phyloP scores from a whole-genome alignment of 805 yeast genomes.

The Priceomyces fermenticarens region DNA sequence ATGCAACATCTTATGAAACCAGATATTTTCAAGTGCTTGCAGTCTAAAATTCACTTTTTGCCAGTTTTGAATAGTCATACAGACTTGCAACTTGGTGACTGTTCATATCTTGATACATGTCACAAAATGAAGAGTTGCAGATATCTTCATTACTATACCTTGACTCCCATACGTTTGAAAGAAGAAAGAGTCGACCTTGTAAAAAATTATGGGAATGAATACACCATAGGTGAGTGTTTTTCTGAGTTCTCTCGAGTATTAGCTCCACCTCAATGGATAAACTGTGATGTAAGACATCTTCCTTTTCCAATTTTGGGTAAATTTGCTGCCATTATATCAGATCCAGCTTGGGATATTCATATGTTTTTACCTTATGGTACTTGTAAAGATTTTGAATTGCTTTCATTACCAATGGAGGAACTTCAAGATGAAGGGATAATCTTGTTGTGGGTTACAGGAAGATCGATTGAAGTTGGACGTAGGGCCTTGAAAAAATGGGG shows the following conservation, averaged over 20 bases:
- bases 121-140: constrained; percentile 80
- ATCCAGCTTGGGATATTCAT: constrained; percentile 97
- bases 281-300: constrained; percentile 74
- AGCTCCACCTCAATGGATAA: constrained; percentile 78
- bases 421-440: constrained; percentile 83
- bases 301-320: constrained; percentile 73
- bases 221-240: constrained; percentile 47
- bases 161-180: constrained; percentile 31
- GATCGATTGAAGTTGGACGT: constrained; percentile 87
- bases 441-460: constrained; percentile 91
- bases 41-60: constrained; percentile 24
- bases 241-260: constrained; percentile 31
- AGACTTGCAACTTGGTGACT: constrained; percentile 75
- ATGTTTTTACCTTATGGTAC: constrained; percentile 80
- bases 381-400: constrained; percentile 71
- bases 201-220: constrained; percentile 29
- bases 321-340: constrained; percentile 81
- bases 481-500: constrained; percentile 81
- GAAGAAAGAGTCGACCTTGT: constrained; percentile 7
- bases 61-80: constrained; percentile 48
- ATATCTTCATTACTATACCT: constrained; percentile 70
- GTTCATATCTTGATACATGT: constrained; percentile 92
- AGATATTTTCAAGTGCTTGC: constrained; percentile 21
- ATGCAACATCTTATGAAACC: constrained; percentile 12
- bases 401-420: constrained; percentile 59